Evolutionary conservation across 495 filamentous ascomycete species (phyloP), one percentile per base, ranked within the genome.

Genomic region (Trichoderma reesei): DNA sequence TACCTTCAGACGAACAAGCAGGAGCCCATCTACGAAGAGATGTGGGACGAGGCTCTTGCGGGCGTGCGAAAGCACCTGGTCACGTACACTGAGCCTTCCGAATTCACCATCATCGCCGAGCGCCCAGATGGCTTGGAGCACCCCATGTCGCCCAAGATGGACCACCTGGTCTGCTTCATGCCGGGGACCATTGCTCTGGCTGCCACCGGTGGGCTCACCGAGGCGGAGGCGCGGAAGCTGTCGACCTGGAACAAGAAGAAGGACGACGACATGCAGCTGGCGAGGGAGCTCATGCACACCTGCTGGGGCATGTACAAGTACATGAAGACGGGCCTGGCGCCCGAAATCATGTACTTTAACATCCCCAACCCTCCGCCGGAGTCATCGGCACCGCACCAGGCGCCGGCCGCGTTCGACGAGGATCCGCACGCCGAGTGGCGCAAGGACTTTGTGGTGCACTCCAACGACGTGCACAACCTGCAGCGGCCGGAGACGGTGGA

Each of bases 101-200:
- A 86, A 62, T 84, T 96, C 67, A 93, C 92, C 39, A 85, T 97
- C 60, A 83, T 98, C 36, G 93, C 84, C 41, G 94, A 99, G 72
- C 85, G 90, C 20, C 93, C 90, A 0, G 74, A 76, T 37, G 95
- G 95, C 13, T 78, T 99, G 13, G 71, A 82, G 31, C 75, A 79
- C 2, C 59, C 72, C 0, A 70, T 96, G 7, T 83, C 80, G 0
- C 90, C 93, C 20, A 98, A 98, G 76, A 98, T 99, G 95, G 94
- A 98, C 70, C 94, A 99, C 72, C 80, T 98, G 8, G 92, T 92
- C 44, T 99, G 94, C 79, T 99, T 98, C 79, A 89, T 97, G 83
- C 92, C 94, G 0, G 95, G 94, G 39, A 96, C 92, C 14, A 93
- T 98, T 68, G 94, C 93, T 0, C 84, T 98, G 1, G 92, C 85